Conservation (phyloP, 1,139 yeast species). For the Hemisphaericaspora lyxosophila region DNA sequence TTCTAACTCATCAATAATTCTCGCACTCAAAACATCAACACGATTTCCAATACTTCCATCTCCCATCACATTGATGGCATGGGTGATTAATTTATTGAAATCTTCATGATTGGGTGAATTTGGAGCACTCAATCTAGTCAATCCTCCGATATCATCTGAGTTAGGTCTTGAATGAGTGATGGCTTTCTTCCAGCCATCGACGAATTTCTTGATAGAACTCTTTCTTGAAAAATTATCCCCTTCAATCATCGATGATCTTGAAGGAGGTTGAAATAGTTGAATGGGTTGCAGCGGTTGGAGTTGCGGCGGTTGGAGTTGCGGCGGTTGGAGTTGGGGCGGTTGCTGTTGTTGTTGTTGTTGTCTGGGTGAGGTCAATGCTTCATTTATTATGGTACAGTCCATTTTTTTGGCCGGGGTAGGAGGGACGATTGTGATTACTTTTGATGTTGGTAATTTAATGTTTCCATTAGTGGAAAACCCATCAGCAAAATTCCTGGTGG, state of each 20-base stretch:
- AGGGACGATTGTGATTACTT: slow-evolving; percentile 51
- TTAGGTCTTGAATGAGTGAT: slow-evolving; percentile 8
- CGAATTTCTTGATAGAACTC: slow-evolving; percentile 38
- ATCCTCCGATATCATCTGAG: not conserved
- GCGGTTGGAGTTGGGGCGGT: slow-evolving; percentile 7
- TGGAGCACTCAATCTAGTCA: not conserved
- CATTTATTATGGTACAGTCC: slow-evolving; percentile 30
- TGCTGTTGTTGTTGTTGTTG: slow-evolving; percentile 1
- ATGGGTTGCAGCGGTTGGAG: slow-evolving; percentile 6
- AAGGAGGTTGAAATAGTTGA: slow-evolving; percentile 12
- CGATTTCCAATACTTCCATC: slow-evolving; percentile 38
- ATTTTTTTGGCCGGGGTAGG: slow-evolving; percentile 69
- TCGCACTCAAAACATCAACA: slow-evolving; percentile 74
- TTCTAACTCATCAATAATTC: slow-evolving; percentile 74
- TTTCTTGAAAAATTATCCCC: slow-evolving; percentile 27
- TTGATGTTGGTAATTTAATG: slow-evolving; percentile 48
- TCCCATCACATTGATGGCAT: slow-evolving; percentile 15
- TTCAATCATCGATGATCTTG: slow-evolving; percentile 5
- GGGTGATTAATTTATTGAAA: slow-evolving; percentile 10
- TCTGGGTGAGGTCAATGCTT: not conserved
- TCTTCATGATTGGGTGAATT: slow-evolving; percentile 11
- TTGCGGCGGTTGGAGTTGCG: slow-evolving; percentile 5
- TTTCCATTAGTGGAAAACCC: slow-evolving; percentile 56
- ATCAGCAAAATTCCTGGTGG: slow-evolving; percentile 11
- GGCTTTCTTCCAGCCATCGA: slow-evolving; percentile 45